phyloP scores from a whole-genome alignment of 805 yeast species.

The Kluyveromyces siamensis region DNA sequence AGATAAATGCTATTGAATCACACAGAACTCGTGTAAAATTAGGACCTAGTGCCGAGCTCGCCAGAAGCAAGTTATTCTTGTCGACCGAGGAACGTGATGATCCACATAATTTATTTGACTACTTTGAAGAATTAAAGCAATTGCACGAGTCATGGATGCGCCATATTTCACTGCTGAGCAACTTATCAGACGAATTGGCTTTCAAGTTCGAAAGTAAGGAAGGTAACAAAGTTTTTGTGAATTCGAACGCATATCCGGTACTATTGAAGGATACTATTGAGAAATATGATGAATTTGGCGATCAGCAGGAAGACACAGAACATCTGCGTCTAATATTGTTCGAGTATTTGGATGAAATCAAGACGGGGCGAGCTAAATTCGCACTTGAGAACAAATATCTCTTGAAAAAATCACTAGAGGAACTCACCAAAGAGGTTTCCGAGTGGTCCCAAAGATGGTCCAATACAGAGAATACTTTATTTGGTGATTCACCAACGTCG shows the following conservation, averaged over 20 bases:
- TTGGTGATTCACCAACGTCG: slow-evolving; percentile 24
- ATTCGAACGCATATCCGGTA: background rate
- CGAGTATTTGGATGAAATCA: slow-evolving; percentile 19
- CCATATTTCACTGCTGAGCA: slow-evolving; percentile 18
- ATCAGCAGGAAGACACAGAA: slow-evolving; percentile 8
- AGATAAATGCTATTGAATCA: slow-evolving; percentile 2
- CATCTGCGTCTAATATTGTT: slow-evolving; percentile 11
- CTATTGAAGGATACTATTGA: slow-evolving; percentile 10
- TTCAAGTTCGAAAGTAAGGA: slow-evolving; percentile 17
- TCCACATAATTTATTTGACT: slow-evolving; percentile 2
- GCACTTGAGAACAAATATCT: slow-evolving; percentile 23
- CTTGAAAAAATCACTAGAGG: slow-evolving; percentile 13
- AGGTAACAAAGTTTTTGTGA: slow-evolving; percentile 8
- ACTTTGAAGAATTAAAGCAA: slow-evolving; percentile 3
- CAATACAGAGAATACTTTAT: slow-evolving; percentile 22
- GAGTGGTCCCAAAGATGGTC: slow-evolving; percentile 26
- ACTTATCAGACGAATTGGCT: slow-evolving; percentile 21
- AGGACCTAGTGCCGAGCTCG: slow-evolving; percentile 5
- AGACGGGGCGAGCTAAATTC: slow-evolving; percentile 24
- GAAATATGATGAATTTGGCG: slow-evolving; percentile 7
- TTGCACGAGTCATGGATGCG: slow-evolving; percentile 8
- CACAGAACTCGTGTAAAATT: slow-evolving; percentile 4
- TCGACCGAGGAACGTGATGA: slow-evolving; percentile 1
- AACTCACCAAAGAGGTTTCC: slow-evolving; percentile 20
- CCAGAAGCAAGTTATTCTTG: slow-evolving; percentile 5